phyloP scores from a whole-genome alignment of 352 stramenopile species.

The Pythium periplocum region DNA sequence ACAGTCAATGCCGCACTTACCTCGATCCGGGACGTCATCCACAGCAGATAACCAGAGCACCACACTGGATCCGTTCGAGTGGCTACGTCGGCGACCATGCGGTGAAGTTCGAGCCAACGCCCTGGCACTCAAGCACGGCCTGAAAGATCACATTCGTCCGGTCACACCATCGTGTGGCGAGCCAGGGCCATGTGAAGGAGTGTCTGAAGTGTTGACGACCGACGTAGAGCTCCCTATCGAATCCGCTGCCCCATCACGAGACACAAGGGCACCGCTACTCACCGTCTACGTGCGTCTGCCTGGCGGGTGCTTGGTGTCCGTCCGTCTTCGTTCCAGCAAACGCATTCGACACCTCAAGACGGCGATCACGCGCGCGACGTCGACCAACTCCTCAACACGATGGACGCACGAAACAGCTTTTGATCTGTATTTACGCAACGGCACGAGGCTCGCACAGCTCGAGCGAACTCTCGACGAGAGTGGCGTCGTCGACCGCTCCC shows the following conservation, averaged over 20 bases:
- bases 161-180: conserved; percentile 6
- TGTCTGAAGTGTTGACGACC: too few relatives aligned
- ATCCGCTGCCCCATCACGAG: too few relatives aligned
- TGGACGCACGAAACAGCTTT: conserved; percentile 47
- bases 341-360: conserved; percentile 53
- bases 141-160: conserved; percentile 29
- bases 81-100: conserved; percentile 38
- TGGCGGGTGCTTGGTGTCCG: conserved; percentile 41
- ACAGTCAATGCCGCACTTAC: too few relatives aligned
- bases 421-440: conserved; percentile 40
- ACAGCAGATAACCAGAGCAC: neutral
- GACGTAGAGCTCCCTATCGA: too few relatives aligned
- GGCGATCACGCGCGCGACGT: conserved; percentile 28
- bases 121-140: conserved; percentile 37
- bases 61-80: conserved; percentile 46
- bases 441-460: conserved; percentile 26
- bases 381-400: conserved; percentile 10
- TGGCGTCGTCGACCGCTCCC: conserved; percentile 33
- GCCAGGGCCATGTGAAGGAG: neutral
- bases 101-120: conserved; percentile 50
- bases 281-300: conserved; percentile 15
- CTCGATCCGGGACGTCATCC: neutral
- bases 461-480: conserved; percentile 29
- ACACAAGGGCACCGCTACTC: too few relatives aligned
- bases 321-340: conserved; percentile 34